A percentile compares a stretch with the other conserved stretches of the same genome.
Conservation (phyloP, 139 green algal species). For the Micractinium conductrix region DNA sequence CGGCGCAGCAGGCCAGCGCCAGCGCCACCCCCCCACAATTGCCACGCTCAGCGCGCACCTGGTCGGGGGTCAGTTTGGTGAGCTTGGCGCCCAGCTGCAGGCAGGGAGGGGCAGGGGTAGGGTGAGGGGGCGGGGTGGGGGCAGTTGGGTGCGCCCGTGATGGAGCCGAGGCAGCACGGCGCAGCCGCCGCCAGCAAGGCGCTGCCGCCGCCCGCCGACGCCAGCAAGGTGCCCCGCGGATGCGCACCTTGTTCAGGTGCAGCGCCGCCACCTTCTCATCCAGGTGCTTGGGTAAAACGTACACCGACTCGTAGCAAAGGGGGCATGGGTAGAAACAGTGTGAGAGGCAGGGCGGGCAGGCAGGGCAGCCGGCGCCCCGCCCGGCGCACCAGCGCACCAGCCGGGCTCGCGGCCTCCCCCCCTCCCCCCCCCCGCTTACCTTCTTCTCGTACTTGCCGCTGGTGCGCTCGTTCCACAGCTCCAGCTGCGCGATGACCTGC, state of each 20-base stretch:
- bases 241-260: background rate
- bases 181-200: too few relatives aligned
- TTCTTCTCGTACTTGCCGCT: constrained; percentile 99
- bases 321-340: background rate
- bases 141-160: too few relatives aligned
- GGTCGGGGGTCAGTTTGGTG: constrained; percentile 87
- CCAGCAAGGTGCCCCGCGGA: too few relatives aligned
- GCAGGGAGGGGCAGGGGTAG: background rate
- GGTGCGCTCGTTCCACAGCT: constrained; percentile 98
- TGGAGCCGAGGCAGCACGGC: too few relatives aligned
- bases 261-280: constrained; percentile 92
- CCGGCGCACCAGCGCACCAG: background rate
- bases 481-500: constrained; percentile 98
- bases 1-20: too few relatives aligned
- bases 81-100: constrained; percentile 95
- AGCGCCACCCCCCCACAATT: too few relatives aligned
- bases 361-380: background rate
- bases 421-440: background rate
- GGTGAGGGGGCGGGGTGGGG: background rate
- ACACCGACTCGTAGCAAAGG: constrained; percentile 38
- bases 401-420: background rate
- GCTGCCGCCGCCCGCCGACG: too few relatives aligned
- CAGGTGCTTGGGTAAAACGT: constrained; percentile 99
- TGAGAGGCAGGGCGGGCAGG: too few relatives aligned
- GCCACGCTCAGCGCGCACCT: constrained; percentile 64